Conservation (phyloP, 2,329 filamentous ascomycete species). For the Clonostachys rhizophaga region DNA sequence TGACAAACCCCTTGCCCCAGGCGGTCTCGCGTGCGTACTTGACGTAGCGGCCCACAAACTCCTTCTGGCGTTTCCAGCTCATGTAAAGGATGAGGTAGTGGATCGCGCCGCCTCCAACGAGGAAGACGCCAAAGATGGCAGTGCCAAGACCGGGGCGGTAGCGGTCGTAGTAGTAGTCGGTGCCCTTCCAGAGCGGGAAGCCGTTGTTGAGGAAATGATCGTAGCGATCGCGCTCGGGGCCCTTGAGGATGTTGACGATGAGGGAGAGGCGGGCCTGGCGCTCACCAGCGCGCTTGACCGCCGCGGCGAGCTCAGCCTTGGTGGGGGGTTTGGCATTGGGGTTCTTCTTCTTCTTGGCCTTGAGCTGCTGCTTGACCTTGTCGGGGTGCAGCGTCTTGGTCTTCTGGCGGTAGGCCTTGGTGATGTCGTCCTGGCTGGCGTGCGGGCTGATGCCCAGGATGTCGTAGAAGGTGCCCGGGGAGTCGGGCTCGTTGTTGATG, state of each 20-base stretch:
- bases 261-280: constrained; percentile 81
- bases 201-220: constrained; percentile 91
- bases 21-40: constrained; percentile 81
- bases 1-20: constrained; percentile 73
- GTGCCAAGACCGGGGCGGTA: constrained; percentile 88
- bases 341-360: constrained; percentile 44
- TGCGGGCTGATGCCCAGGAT: constrained; percentile 73
- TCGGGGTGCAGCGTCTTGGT: constrained; percentile 83
- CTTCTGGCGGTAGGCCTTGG: constrained; percentile 89
- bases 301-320: constrained; percentile 69
- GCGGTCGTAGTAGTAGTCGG: constrained; percentile 95
- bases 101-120: constrained; percentile 76
- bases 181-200: constrained; percentile 95
- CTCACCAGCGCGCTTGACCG: constrained; percentile 76
- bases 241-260: constrained; percentile 81
- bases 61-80: constrained; percentile 82
- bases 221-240: constrained; percentile 78
- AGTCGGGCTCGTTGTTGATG: constrained; percentile 67
- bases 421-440: constrained; percentile 82
- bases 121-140: constrained; percentile 75
- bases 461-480: constrained; percentile 86
- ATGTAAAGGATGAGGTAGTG: constrained; percentile 86
- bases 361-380: constrained; percentile 85
- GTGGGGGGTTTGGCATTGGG: constrained; percentile 64
- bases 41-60: constrained; percentile 91